Percentiles rank a stretch among this genome's conserved stretches.
Conservation (phyloP, 495 filamentous ascomycete genomes). For the Xylaria grammica region DNA sequence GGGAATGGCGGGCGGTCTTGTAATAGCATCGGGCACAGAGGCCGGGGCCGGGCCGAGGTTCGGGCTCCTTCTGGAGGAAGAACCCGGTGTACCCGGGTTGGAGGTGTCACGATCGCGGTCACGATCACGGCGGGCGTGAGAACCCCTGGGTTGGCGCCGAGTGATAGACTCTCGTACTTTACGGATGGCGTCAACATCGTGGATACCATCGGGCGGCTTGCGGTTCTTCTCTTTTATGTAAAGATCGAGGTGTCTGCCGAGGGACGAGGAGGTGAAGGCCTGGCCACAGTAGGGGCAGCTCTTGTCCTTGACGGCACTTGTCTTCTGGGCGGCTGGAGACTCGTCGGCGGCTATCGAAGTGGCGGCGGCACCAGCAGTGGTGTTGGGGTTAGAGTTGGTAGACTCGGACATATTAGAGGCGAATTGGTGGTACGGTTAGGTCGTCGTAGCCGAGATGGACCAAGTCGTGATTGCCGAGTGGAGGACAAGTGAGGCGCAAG, state of each 20-base stretch:
- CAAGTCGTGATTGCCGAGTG: not conserved
- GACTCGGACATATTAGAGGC: conserved; percentile 16
- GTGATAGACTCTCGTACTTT: conserved; percentile 83
- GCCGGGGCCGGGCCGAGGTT: conserved; percentile 29
- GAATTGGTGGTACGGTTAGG: not conserved
- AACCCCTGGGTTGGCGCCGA: conserved; percentile 73
- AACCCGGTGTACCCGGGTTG: conserved; percentile 51
- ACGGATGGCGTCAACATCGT: conserved; percentile 85
- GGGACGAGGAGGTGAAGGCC: conserved; percentile 85
- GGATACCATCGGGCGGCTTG: conserved; percentile 79
- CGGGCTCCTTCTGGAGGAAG: conserved; percentile 38
- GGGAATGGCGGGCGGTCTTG: conserved; percentile 38
- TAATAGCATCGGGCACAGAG: conserved; percentile 22
- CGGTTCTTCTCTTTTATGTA: conserved; percentile 89
- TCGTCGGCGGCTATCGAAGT: conserved; percentile 35
- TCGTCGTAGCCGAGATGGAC: not conserved
- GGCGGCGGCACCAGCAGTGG: conserved; percentile 15
- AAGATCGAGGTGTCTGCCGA: conserved; percentile 90
- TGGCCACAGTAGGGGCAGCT: conserved; percentile 85
- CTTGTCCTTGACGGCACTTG: conserved; percentile 70
- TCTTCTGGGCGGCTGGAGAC: conserved; percentile 40
- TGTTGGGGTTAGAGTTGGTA: not conserved
- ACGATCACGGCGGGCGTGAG: conserved; percentile 54
- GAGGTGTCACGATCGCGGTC: conserved; percentile 29
- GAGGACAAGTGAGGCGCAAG: not conserved